Percentiles rank a stretch among this genome's conserved stretches.
phyloP scores from a whole-genome alignment of 371 early-diverging fungal genomes.

The Massospora cicadina region DNA sequence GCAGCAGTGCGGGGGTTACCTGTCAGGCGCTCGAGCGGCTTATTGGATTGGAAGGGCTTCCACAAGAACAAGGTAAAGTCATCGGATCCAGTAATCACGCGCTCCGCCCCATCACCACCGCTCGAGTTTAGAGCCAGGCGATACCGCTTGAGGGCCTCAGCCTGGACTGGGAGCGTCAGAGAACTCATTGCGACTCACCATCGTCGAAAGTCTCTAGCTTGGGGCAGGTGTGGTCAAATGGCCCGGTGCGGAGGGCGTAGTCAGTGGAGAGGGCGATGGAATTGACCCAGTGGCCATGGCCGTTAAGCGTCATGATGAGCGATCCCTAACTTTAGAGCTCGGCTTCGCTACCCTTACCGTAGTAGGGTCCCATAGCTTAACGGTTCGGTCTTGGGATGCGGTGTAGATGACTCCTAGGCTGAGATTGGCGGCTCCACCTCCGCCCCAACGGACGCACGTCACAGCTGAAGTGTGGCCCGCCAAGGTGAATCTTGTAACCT shows the following conservation, averaged over 20 bases:
- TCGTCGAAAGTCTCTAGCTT: conserved; percentile 38
- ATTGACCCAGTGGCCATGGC: conserved; percentile 91
- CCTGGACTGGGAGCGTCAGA: conserved; percentile 26
- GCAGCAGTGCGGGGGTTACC: conserved; percentile 14
- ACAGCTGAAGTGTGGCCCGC: conserved; percentile 82
- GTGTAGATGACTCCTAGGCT: conserved; percentile 74
- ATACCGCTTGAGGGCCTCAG: conserved; percentile 60
- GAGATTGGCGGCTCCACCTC: conserved; percentile 16
- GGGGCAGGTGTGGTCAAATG: conserved; percentile 66
- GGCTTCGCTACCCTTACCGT: conserved; percentile 16
- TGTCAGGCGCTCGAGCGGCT: conserved; percentile 75
- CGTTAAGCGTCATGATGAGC: conserved; percentile 63
- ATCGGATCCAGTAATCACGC: conserved; percentile 85
- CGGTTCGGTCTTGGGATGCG: conserved; percentile 78
- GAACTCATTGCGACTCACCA: conserved; percentile 15
- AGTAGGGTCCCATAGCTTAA: conserved; percentile 78
- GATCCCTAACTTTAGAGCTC: conserved; percentile 38
- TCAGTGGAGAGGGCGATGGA: conserved; percentile 82
- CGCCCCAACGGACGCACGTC: conserved; percentile 88
- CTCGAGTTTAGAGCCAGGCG: conserved; percentile 21
- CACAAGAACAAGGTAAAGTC: conserved; percentile 94
- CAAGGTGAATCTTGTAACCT: conserved; percentile 58
- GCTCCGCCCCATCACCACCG: conserved; percentile 48
- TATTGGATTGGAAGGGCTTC: conserved; percentile 68
- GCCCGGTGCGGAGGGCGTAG: conserved; percentile 74